Evolutionary conservation across 2,329 filamentous ascomycete genomes (phyloP).

Genomic region (Polychaeton citri): DNA sequence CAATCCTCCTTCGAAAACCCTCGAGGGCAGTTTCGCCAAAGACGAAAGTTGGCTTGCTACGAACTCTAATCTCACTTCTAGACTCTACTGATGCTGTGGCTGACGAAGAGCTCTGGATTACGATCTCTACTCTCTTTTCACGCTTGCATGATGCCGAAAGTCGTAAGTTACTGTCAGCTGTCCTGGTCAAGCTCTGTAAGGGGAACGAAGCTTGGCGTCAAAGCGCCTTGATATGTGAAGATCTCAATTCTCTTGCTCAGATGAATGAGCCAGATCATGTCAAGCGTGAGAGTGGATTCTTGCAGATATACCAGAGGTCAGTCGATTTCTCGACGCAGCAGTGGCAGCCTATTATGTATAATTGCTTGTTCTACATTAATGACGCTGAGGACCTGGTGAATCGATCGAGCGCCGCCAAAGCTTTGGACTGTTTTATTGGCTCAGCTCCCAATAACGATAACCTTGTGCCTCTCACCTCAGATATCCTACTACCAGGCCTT

Average conservation of each 20-base stretch:
- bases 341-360: constrained; percentile 81
- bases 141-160: constrained; percentile 78
- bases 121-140: constrained; percentile 69
- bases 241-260: constrained; percentile 62
- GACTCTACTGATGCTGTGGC: constrained; percentile 8
- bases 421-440: constrained; percentile 65
- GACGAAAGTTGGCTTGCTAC: constrained; percentile 67
- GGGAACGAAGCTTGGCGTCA: constrained; percentile 47
- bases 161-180: constrained; percentile 57
- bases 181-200: constrained; percentile 57
- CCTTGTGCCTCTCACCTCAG: constrained; percentile 36
- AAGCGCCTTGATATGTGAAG: constrained; percentile 57
- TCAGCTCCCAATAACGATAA: constrained; percentile 38
- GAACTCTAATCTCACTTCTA: constrained; percentile 63
- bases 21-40: constrained; percentile 67
- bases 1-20: constrained; percentile 75
- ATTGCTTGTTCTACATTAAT: constrained; percentile 75
- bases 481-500: constrained; percentile 60
- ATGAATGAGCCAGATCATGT: constrained; percentile 86
- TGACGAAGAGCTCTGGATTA: constrained; percentile 46
- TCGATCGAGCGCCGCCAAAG: constrained; percentile 67
- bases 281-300: constrained; percentile 64
- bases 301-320: constrained; percentile 51
- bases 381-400: constrained; percentile 83
- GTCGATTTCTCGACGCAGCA: constrained; percentile 54